Percentiles rank a stretch among this genome's conserved stretches.
These are phyloP conservation scores for Colletotrichum navitas DNA, from an alignment of 2,329 filamentous ascomycete genomes.

Conservation along the genomic window DNA sequence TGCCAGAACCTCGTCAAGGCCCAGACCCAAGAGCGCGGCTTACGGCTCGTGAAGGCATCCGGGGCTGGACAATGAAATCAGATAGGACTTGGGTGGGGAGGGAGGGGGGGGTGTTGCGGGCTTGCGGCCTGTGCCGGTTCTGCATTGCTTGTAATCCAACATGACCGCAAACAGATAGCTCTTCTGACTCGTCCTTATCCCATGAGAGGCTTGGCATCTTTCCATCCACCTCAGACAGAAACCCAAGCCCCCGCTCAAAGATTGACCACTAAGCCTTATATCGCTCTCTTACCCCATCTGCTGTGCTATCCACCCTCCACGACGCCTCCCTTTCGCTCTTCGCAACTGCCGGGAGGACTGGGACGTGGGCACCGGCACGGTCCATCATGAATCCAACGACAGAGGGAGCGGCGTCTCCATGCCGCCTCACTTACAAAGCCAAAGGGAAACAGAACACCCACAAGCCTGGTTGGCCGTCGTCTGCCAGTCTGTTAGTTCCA, in stretches of 20 bases:
- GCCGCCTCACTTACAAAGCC: neutral
- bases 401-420: slow-evolving; percentile 20
- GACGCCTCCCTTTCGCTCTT: slow-evolving; percentile 5
- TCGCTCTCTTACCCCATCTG: slow-evolving; percentile 18
- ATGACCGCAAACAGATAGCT: slow-evolving; percentile 41
- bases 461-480: slow-evolving; percentile 10
- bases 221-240: slow-evolving; percentile 10
- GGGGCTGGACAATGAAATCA: slow-evolving; percentile 23
- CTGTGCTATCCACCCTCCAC: slow-evolving; percentile 9
- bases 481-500: neutral
- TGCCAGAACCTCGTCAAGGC: neutral
- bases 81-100: neutral
- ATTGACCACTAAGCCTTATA: slow-evolving; percentile 39
- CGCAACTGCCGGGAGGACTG: neutral
- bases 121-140: neutral
- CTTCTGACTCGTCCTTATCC: slow-evolving; percentile 1
- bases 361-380: neutral
- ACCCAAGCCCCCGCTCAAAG: neutral
- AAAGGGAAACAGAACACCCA: slow-evolving; percentile 13
- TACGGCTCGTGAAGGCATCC: slow-evolving; percentile 12
- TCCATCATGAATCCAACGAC: neutral
- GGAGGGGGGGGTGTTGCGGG: neutral
- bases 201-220: slow-evolving; percentile 17
- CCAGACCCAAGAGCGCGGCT: slow-evolving; percentile 17
- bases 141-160: slow-evolving; percentile 22